phyloP scores from a whole-genome alignment of 2,329 filamentous ascomycete species.

The Chaetomiaceae sp. region DNA sequence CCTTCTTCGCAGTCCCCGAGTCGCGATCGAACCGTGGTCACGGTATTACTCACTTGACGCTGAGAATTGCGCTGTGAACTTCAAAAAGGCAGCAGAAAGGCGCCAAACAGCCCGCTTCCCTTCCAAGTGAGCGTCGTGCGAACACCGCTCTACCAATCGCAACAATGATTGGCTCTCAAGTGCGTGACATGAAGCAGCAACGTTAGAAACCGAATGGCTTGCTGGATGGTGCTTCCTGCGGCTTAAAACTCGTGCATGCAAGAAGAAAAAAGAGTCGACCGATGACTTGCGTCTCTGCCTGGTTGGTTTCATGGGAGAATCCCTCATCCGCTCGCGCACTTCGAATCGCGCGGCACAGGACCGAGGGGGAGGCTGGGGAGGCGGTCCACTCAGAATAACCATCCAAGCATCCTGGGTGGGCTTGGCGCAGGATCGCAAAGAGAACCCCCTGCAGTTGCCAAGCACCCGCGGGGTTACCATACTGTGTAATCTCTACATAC shows the following conservation, averaged over 20 bases:
- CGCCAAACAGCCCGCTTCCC: no score
- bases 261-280: neutral
- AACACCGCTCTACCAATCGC: neutral
- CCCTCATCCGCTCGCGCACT: constrained; percentile 1
- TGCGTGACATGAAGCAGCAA: neutral
- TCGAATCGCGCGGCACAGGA: constrained; percentile 3
- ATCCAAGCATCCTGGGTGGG: neutral
- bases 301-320: constrained; percentile 14
- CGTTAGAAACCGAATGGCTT: neutral
- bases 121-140: no score
- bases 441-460: constrained; percentile 6
- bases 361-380: constrained; percentile 17
- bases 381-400: constrained; percentile 14
- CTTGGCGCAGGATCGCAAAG: constrained; percentile 7
- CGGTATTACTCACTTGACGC: no score
- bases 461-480: no score
- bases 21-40: neutral
- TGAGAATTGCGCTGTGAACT: no score
- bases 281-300: neutral
- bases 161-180: no score
- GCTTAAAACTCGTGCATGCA: neutral
- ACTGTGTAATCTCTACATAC: no score
- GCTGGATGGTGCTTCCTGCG: neutral
- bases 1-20: neutral
- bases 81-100: no score